These are phyloP conservation scores for Neurospora sp. DNA, from an alignment of 495 filamentous ascomycete species.

Conservation along the genomic window DNA sequence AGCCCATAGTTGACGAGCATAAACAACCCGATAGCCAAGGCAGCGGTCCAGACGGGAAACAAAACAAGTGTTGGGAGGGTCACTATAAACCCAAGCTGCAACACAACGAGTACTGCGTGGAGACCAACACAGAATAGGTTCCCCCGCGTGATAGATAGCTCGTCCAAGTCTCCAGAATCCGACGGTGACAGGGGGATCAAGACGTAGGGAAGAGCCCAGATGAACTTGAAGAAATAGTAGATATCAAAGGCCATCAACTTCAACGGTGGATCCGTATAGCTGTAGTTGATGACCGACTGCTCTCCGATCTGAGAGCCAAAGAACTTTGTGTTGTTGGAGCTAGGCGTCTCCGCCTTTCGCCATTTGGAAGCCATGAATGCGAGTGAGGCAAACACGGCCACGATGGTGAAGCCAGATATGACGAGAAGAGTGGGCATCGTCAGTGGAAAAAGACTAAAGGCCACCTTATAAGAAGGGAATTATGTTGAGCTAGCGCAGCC, in stretches of 20 bases:
- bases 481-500: neutral
- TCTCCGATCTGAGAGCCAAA: slow-evolving; percentile 45
- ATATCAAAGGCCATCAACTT: slow-evolving; percentile 45
- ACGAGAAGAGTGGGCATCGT: slow-evolving; percentile 1
- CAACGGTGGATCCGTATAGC: slow-evolving; percentile 53
- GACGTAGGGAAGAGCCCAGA: slow-evolving; percentile 42
- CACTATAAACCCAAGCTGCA: slow-evolving; percentile 41
- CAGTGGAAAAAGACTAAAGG: neutral
- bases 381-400: slow-evolving; percentile 3
- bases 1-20: slow-evolving; percentile 38
- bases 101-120: slow-evolving; percentile 40
- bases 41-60: slow-evolving; percentile 42
- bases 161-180: slow-evolving; percentile 43
- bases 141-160: slow-evolving; percentile 42
- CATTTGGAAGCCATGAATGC: slow-evolving; percentile 5
- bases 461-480: neutral
- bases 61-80: slow-evolving; percentile 39
- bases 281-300: slow-evolving; percentile 36
- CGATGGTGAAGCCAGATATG: slow-evolving; percentile 5
- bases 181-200: slow-evolving; percentile 41
- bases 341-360: slow-evolving; percentile 1
- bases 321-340: slow-evolving; percentile 21
- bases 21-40: slow-evolving; percentile 23
- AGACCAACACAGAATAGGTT: slow-evolving; percentile 42
- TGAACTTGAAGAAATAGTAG: slow-evolving; percentile 38